Base-by-base conservation (phyloP, 2,329 filamentous ascomycete genomes). In the Penicillium glabrum region DNA sequence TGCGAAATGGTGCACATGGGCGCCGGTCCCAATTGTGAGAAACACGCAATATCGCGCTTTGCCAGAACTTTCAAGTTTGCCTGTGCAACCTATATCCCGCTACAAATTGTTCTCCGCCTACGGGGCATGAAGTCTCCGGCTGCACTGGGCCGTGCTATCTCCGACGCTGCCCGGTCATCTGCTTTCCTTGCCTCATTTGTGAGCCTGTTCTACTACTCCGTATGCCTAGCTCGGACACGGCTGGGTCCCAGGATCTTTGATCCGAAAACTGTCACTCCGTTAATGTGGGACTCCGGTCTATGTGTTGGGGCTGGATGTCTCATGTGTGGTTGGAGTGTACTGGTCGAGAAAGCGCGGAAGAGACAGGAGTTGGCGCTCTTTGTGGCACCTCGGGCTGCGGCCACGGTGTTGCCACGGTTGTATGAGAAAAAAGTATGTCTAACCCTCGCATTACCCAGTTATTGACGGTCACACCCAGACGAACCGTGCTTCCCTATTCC, bases 1-100 rank as follows among this genome's bases (percentile, higher is more conserved):
- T 96, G 91, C 74, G 87, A 91, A 71, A 80, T 96, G 61, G 90
- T 95, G 3, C 91, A 96, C 75, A 91, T 91, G 86, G 89, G 89
- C 53, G 82, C 81, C 60, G 89, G 90, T 2, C 80, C 85, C 1
- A 90, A 80, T 54, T 77, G 91, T 73, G 91, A 96, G 71, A 81
- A 81, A 61, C 89, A 96, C 70, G 89, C 88, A 3, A 58, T 88
- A 23, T 82, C 81, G 57, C 84, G 91, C 35, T 90, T 93, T 72
- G 74, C 73, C 52, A 82, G 83, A 52, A 87, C 88, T 3, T 93
- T 90, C 81, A 80, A 80, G 57, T 91, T 90, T 81, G 86, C 90
- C 39, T 86, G 91, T 76, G 82, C 82, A 37, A 91, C 89, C 19
- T 93, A 96, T 68, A 78, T 93, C 1, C 91, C 90, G 0, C 77